A percentile compares a stretch with the other conserved stretches of the same genome.
Conservation (phyloP, 371 early-diverging fungal genomes). For the Rhizopus microsporus region DNA sequence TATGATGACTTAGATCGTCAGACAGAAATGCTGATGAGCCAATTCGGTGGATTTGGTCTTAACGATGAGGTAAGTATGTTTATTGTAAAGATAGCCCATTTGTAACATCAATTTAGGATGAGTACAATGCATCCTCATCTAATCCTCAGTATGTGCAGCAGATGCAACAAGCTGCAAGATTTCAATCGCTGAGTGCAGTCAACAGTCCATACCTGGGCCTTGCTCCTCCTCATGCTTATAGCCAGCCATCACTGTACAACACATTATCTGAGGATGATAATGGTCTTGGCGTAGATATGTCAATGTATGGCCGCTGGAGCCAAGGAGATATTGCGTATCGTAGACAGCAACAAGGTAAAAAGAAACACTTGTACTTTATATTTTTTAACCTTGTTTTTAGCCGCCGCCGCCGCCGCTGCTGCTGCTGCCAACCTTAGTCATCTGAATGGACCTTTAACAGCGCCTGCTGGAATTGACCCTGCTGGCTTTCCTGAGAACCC, state of each 20-base stretch:
- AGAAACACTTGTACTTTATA: not conserved
- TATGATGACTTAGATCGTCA: conserved; percentile 32
- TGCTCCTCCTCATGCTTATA: conserved; percentile 1
- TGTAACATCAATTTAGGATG: conserved; percentile 13
- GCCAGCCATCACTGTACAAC: not conserved
- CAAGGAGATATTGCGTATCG: conserved; percentile 31
- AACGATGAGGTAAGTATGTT: conserved; percentile 35
- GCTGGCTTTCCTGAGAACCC: conserved; percentile 27
- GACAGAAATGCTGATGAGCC: conserved; percentile 31
- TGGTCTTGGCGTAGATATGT: conserved; percentile 11
- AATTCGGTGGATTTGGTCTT: conserved; percentile 36
- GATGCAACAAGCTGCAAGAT: conserved; percentile 30
- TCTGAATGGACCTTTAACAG: conserved; percentile 32
- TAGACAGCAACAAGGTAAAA: conserved; percentile 28
- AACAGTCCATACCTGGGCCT: conserved; percentile 1
- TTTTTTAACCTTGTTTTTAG: conserved; percentile 13
- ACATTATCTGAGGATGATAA: conserved; percentile 5
- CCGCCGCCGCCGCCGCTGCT: conserved; percentile 22
- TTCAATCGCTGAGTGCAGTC: conserved; percentile 1
- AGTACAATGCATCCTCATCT: conserved; percentile 11
- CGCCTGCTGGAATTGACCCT: conserved; percentile 33
- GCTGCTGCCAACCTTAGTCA: conserved; percentile 29
- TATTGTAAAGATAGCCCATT: not conserved
- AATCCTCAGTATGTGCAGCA: conserved; percentile 24
- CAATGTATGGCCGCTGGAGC: conserved; percentile 28